Percentiles rank a stretch among this genome's conserved stretches.
These are phyloP conservation scores for Tagetes erecta DNA, from an alignment of 129 eudicot genomes.

Conservation along the genomic window DNA sequence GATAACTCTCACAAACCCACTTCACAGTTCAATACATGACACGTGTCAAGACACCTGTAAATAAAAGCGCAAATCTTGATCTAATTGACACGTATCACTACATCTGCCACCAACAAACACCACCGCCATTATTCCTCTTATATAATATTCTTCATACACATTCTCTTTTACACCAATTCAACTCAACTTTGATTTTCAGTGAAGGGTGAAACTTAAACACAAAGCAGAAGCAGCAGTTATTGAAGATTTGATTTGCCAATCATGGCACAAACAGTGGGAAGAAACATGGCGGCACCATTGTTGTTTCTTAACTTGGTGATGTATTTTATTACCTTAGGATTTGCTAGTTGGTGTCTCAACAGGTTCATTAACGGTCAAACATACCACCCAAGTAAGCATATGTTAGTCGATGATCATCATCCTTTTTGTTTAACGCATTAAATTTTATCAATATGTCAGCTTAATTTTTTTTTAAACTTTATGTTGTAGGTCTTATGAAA, in stretches of 20 bases:
- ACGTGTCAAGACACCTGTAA: conserved; percentile 25
- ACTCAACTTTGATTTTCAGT: too few relatives aligned
- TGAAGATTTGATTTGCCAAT: background rate
- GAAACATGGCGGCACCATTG: conserved; percentile 35
- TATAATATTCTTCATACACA: background rate
- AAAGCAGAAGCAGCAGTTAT: background rate
- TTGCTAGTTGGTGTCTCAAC: conserved; percentile 62
- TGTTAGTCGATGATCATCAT: too few relatives aligned
- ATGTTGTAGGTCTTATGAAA: too few relatives aligned
- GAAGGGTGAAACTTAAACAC: too few relatives aligned
- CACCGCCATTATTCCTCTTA: background rate
- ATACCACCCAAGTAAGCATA: conserved; percentile 63
- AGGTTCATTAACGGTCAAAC: conserved; percentile 65
- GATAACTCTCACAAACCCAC: background rate
- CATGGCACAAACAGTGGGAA: conserved; percentile 35
- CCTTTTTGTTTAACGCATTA: too few relatives aligned
- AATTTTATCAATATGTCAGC: too few relatives aligned
- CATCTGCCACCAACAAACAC: conserved; percentile 13
- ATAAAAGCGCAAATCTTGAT: conserved; percentile 1
- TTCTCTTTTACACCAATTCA: background rate
- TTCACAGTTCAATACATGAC: background rate
- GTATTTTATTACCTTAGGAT: conserved; percentile 24
- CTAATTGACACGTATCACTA: conserved; percentile 10
- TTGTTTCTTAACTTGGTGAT: conserved; percentile 36
- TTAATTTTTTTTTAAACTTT: too few relatives aligned